A percentile compares a stretch with the other conserved stretches of the same genome.
Conservation (phyloP, 768 basidiomycete genomes). For the Collybia mongolica region DNA sequence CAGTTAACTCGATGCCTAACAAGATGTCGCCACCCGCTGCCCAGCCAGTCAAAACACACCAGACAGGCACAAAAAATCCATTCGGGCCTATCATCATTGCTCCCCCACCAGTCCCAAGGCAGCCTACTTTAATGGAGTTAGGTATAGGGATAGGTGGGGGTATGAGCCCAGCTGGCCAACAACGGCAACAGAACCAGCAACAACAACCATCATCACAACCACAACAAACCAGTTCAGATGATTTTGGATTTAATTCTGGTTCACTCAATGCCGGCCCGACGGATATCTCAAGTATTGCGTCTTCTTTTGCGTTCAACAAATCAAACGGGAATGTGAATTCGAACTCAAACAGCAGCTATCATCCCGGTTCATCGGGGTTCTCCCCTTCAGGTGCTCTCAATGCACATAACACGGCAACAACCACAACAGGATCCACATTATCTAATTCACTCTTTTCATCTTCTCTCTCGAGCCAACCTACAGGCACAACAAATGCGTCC, state of each 20-base stretch:
- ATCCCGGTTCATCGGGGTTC: constrained; percentile 10
- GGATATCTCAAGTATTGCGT: constrained; percentile 68
- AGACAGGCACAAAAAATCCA: constrained; percentile 94
- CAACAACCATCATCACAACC: constrained; percentile 18
- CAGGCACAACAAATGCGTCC: constrained; percentile 36
- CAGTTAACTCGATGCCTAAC: constrained; percentile 24
- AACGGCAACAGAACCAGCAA: constrained; percentile 27
- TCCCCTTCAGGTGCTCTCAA: constrained; percentile 20
- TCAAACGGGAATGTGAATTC: constrained; percentile 17
- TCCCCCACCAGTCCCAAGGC: constrained; percentile 68
- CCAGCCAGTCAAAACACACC: constrained; percentile 78
- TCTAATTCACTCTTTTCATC: constrained; percentile 48
- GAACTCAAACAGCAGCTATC: not conserved
- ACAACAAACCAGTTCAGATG: constrained; percentile 19
- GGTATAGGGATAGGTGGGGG: constrained; percentile 44
- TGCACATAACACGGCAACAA: constrained; percentile 33
- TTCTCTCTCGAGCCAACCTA: constrained; percentile 49
- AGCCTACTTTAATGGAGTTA: constrained; percentile 80
- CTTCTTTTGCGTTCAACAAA: constrained; percentile 59
- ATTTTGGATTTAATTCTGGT: constrained; percentile 38
- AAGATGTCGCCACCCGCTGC: constrained; percentile 41
- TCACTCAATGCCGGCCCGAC: constrained; percentile 46
- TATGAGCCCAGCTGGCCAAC: constrained; percentile 14
- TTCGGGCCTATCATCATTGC: constrained; percentile 75
- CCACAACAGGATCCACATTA: constrained; percentile 40